phyloP scores from a whole-genome alignment of 306 rosid species.

The Ziziphus jujuba region DNA sequence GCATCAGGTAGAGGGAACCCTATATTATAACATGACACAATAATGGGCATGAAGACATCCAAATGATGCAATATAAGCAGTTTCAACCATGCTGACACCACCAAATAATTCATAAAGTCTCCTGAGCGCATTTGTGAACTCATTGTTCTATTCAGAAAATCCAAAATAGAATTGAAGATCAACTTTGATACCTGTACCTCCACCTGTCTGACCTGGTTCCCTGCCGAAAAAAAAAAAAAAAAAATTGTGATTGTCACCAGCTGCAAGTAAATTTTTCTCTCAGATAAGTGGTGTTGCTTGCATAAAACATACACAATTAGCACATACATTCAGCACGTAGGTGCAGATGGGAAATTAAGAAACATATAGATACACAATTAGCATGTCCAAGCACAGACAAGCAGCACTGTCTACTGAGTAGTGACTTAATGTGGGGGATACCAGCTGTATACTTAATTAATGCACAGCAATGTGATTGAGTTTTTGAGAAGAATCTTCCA shows the following conservation, averaged over 20 bases:
- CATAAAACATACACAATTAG: no score
- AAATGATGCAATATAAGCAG: neutral
- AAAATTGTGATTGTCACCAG: neutral
- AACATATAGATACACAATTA: no score
- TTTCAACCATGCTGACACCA: conserved; percentile 1
- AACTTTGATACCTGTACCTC: conserved; percentile 40
- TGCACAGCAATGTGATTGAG: no score
- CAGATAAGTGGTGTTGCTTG: no score
- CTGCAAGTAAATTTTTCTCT: neutral
- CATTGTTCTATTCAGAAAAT: neutral
- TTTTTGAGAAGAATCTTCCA: no score
- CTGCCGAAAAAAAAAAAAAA: conserved; percentile 26
- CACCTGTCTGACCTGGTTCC: conserved; percentile 37
- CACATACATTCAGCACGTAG: no score
- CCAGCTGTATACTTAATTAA: no score
- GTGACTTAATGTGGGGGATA: no score
- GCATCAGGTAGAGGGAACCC: neutral
- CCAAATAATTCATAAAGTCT: neutral
- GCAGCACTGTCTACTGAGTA: no score
- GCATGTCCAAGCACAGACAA: no score
- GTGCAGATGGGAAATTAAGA: no score
- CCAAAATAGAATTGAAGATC: neutral
- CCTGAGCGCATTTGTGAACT: neutral
- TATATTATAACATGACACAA: neutral
- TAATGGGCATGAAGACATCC: neutral